A percentile compares a stretch with the other conserved stretches of the same genome.
Evolutionary conservation across 108 stramenopile species (phyloP).

Genomic region (Seminavis robusta): DNA sequence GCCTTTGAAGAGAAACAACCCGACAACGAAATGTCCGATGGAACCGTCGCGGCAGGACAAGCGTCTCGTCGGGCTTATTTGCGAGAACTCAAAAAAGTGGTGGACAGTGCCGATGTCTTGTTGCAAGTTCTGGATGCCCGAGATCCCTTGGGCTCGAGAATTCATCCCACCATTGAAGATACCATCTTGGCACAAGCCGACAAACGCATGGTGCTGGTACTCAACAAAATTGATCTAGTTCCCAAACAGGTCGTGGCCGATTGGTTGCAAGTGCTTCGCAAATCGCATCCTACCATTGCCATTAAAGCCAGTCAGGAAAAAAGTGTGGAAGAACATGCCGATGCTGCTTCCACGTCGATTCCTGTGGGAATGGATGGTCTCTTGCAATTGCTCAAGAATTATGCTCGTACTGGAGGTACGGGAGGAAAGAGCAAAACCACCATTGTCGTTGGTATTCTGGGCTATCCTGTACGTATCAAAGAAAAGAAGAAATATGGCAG

Average conservation of each 20-base stretch:
- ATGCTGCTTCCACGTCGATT: slow-evolving; percentile 42
- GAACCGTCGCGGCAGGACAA: slow-evolving; percentile 50
- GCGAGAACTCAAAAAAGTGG: slow-evolving; percentile 92
- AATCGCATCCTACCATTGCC: slow-evolving; percentile 88
- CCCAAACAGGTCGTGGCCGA: slow-evolving; percentile 89
- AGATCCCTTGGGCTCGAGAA: slow-evolving; percentile 93
- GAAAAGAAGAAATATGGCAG: too few species aligned
- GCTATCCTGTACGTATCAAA: too few species aligned
- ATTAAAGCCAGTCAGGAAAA: slow-evolving; percentile 82
- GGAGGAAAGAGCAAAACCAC: slow-evolving; percentile 76
- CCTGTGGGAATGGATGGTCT: slow-evolving; percentile 94
- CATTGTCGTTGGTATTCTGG: slow-evolving; percentile 87
- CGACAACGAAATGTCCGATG: slow-evolving; percentile 23
- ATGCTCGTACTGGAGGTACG: slow-evolving; percentile 78
- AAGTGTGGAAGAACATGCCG: slow-evolving; percentile 31
- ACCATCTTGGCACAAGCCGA: slow-evolving; percentile 79
- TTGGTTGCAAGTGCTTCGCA: slow-evolving; percentile 91
- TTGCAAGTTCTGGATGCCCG: slow-evolving; percentile 98
- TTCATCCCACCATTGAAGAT: slow-evolving; percentile 87
- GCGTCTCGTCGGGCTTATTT: slow-evolving; percentile 86
- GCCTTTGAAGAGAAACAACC: slow-evolving; percentile 23
- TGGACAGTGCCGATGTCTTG: slow-evolving; percentile 94
- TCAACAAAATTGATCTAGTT: slow-evolving; percentile 99
- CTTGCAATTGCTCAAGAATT: slow-evolving; percentile 96
- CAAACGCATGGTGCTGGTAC: slow-evolving; percentile 95